A percentile compares a stretch with the other conserved stretches of the same genome.
These are phyloP conservation scores for Sporothrix luriei DNA, from an alignment of 2,329 filamentous ascomycete genomes.

Conservation along the genomic window DNA sequence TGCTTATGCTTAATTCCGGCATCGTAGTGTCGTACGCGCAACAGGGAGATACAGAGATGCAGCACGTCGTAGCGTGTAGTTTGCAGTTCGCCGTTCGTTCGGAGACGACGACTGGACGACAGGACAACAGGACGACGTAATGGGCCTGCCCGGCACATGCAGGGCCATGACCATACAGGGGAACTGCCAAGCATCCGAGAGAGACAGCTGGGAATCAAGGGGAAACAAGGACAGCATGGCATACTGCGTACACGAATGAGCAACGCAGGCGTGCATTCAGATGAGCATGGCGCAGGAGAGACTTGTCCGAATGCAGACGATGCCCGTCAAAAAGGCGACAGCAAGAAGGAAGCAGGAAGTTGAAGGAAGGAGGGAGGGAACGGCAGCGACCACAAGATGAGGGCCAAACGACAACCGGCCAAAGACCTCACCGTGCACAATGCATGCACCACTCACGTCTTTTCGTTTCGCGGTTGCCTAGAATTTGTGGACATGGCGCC, in stretches of 20 bases:
- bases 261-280: conserved; percentile 6
- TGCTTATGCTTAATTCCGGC: conserved; percentile 23
- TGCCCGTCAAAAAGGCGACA: conserved; percentile 21
- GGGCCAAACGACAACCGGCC: conserved; percentile 3
- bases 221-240: no score
- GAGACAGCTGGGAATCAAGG: not conserved
- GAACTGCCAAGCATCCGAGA: not conserved
- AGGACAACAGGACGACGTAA: conserved; percentile 9
- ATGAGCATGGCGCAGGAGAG: conserved; percentile 19
- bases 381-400: not conserved
- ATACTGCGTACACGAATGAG: not conserved
- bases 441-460: conserved; percentile 14
- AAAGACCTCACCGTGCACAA: conserved; percentile 3
- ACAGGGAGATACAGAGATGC: not conserved
- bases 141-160: not conserved
- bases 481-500: conserved; percentile 23
- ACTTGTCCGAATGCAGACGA: conserved; percentile 2
- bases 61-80: not conserved
- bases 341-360: not conserved
- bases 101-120: not conserved
- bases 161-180: conserved; percentile 15
- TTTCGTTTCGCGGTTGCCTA: conserved; percentile 22
- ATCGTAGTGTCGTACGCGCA: conserved; percentile 1
- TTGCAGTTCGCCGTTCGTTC: no score
- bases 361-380: not conserved